A percentile compares a stretch with the other conserved stretches of the same genome.
These are phyloP conservation scores for Oxalis stricta DNA, from an alignment of 441 rosid species.

Conservation along the genomic window DNA sequence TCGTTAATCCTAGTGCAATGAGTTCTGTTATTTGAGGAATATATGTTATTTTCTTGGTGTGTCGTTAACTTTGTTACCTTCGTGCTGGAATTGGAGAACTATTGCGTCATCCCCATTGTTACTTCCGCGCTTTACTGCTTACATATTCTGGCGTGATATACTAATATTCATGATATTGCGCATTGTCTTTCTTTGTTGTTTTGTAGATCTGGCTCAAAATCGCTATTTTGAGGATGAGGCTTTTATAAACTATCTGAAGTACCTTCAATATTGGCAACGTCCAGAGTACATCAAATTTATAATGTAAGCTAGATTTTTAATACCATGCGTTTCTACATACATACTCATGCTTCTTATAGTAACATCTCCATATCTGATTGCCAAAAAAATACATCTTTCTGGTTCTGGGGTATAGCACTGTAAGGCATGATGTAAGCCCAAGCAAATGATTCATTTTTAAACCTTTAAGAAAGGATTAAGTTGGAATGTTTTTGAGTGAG, in stretches of 20 bases:
- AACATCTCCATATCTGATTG: neutral
- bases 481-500: no score
- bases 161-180: neutral
- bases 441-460: no score
- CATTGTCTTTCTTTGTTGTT: neutral
- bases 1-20: no score
- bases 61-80: no score
- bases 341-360: neutral
- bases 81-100: no score
- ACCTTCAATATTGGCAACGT: slow-evolving; percentile 90
- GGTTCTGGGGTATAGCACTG: no score
- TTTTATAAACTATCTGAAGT: slow-evolving; percentile 87
- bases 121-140: neutral
- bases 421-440: no score
- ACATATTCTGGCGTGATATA: neutral
- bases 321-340: neutral
- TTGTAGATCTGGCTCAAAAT: slow-evolving; percentile 89
- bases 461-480: no score
- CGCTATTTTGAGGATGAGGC: slow-evolving; percentile 96
- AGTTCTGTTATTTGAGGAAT: no score
- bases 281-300: slow-evolving; percentile 83
- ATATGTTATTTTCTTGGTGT: no score
- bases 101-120: no score
- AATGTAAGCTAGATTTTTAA: slow-evolving; percentile 43
- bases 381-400: neutral